Evolutionary conservation across 129 eudicot species (phyloP).

Genomic region (Rutidosis leptorrhynchoides): DNA sequence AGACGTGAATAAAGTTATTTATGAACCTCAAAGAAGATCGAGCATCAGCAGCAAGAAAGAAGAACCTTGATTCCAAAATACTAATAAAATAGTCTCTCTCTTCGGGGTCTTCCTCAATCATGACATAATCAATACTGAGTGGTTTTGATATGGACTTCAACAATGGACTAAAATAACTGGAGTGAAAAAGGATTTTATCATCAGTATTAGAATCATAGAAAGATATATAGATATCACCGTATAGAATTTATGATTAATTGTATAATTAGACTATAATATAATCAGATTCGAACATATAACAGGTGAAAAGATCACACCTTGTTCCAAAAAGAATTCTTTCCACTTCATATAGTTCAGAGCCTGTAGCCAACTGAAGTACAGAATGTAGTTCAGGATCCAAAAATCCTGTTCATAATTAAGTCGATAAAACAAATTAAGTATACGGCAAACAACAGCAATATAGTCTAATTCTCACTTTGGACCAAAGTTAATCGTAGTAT

Average conservation of each 20-base stretch:
- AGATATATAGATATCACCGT: neutral
- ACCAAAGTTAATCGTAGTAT: too few species aligned
- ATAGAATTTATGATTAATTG: neutral
- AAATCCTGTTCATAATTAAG: conserved; percentile 37
- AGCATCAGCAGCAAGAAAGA: conserved; percentile 97
- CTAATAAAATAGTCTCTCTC: conserved; percentile 77
- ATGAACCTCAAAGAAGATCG: conserved; percentile 81
- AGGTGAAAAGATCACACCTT: conserved; percentile 45
- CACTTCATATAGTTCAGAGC: conserved; percentile 78
- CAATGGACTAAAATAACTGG: conserved; percentile 91
- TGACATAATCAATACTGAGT: conserved; percentile 50
- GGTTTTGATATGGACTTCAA: conserved; percentile 71
- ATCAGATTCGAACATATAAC: conserved; percentile 9
- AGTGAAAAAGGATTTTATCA: conserved; percentile 9
- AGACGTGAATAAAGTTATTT: neutral
- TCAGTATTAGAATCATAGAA: conserved; percentile 5
- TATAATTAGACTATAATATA: neutral
- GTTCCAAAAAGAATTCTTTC: conserved; percentile 82
- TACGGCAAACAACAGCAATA: conserved; percentile 5
- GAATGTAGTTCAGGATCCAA: conserved; percentile 69
- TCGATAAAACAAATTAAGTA: conserved; percentile 3
- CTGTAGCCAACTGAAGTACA: conserved; percentile 90
- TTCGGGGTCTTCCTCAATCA: conserved; percentile 83
- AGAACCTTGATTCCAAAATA: conserved; percentile 73
- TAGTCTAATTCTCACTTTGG: too few species aligned